Evolutionary conservation across 2,329 filamentous ascomycete species (phyloP), one percentile per base, ranked within the genome.

Genomic region (Blastomyces percursus): DNA sequence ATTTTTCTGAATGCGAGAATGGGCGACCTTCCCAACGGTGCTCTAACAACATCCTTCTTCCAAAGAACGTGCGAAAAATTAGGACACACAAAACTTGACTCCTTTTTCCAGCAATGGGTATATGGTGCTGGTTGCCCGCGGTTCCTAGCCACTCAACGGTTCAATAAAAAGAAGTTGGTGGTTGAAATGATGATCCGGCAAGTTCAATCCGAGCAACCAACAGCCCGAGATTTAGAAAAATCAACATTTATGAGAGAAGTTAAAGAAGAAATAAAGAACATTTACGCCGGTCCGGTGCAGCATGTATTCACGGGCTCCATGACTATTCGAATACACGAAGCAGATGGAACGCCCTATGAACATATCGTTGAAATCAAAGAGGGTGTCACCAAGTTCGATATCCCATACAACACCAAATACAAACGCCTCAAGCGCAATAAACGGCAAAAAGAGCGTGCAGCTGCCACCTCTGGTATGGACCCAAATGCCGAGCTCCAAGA

Each of bases 371-470:
- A 96, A 70, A 96, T 99, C 72, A 91, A 91, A 64, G 91, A 96
- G 68, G 87, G 88, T 35, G 84, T 85, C 16, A 90, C 89, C 2
- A 90, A 88, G 72, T 89, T 97, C 64, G 92, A 96, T 65, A 96
- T 99, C 64, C 92, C 93, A 0, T 99, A 99, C 77, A 97, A 97
- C 70, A 99, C 94, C 0, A 99, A 99, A 73, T 99, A 99, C 78
- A 99, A 97, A 78, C 87, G 95, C 9, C 81, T 99, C 2, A 99
- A 99, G 79, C 83, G 92, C 56, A 96, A 89, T 64, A 85, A 88
- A 54, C 82, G 89, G 40, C 86, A 93, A 72, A 91, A 91, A 72
- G 90, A 96, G 73, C 86, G 90, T 64, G 85, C 84, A 27, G 82
- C 83, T 48, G 85, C 82, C 59, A 84, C 81, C 30, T 82, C 79